Evolutionary conservation across 352 stramenopile genomes (phyloP).

Genomic region (Phytophthora pinifolia): DNA sequence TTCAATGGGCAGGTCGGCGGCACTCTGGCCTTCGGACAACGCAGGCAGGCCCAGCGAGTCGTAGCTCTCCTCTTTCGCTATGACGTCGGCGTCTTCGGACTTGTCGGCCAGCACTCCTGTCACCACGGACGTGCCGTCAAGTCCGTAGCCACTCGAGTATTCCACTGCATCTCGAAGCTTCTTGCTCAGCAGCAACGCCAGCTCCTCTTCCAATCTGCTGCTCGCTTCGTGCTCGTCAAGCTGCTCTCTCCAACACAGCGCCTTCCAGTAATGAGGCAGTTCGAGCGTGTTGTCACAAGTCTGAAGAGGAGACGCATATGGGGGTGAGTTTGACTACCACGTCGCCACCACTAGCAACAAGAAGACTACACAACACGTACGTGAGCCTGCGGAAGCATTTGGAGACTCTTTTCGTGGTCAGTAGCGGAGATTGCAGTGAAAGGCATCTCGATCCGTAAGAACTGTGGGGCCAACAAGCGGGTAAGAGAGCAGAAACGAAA

Average conservation of each 20-base stretch:
- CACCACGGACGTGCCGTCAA: constrained; percentile 48
- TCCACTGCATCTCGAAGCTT: constrained; percentile 59
- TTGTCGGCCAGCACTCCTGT: constrained; percentile 23
- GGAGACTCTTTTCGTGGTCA: constrained; percentile 48
- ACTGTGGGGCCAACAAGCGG: constrained; percentile 31
- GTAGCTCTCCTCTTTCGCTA: constrained; percentile 55
- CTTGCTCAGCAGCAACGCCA: constrained; percentile 42
- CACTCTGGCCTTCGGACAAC: constrained; percentile 28
- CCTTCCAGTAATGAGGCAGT: constrained; percentile 75
- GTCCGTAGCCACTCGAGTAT: constrained; percentile 67
- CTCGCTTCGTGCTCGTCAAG: constrained; percentile 32
- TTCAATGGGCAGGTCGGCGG: constrained; percentile 5
- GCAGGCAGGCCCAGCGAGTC: constrained; percentile 61
- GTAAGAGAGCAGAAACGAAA: constrained; percentile 3
- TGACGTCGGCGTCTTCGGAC: neutral
- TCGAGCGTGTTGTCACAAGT: constrained; percentile 80
- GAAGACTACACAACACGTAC: constrained; percentile 32
- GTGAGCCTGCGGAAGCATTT: constrained; percentile 75
- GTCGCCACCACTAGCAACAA: neutral
- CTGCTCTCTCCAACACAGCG: constrained; percentile 51
- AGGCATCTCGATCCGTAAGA: constrained; percentile 78
- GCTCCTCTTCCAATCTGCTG: constrained; percentile 38
- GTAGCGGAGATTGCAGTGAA: constrained; percentile 43
- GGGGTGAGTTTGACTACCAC: neutral
- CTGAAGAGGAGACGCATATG: constrained; percentile 22